Conservation (phyloP, 208 protist species). For the Trypanosomatidae sp. region DNA sequence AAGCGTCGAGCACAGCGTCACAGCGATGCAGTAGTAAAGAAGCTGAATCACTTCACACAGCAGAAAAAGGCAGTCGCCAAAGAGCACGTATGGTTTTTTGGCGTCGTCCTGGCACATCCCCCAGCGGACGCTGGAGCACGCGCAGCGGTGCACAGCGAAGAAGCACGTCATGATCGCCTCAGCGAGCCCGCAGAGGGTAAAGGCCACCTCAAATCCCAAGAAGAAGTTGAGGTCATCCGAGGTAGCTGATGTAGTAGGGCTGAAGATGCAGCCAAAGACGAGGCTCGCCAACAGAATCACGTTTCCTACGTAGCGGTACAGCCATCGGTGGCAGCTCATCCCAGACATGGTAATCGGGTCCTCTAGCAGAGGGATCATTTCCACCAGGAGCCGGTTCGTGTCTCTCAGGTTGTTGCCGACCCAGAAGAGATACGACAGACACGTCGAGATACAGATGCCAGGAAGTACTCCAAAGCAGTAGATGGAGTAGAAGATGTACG, state of each 20-base stretch:
- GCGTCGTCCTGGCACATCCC: slow-evolving; percentile 15
- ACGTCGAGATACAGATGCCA: slow-evolving; percentile 48
- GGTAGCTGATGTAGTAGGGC: slow-evolving; percentile 36
- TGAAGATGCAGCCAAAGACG: slow-evolving; percentile 62
- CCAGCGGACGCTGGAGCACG: slow-evolving; percentile 26
- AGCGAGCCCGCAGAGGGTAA: slow-evolving; percentile 48
- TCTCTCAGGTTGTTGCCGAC: slow-evolving; percentile 54
- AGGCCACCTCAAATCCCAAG: slow-evolving; percentile 58
- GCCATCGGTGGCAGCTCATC: slow-evolving; percentile 41
- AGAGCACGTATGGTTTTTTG: slow-evolving; percentile 28
- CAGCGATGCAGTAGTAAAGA: slow-evolving; percentile 59
- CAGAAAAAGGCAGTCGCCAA: slow-evolving; percentile 64
- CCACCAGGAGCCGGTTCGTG: slow-evolving; percentile 47
- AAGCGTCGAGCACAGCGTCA: slow-evolving; percentile 52
- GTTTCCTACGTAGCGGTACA: slow-evolving; percentile 47
- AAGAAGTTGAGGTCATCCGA: slow-evolving; percentile 54
- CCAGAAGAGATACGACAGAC: slow-evolving; percentile 59
- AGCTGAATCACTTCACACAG: slow-evolving; percentile 58
- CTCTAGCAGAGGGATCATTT: slow-evolving; percentile 64
- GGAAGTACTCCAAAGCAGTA: slow-evolving; percentile 64
- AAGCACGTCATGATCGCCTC: slow-evolving; percentile 40
- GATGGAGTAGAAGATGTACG: slow-evolving; percentile 62
- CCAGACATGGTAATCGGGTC: slow-evolving; percentile 61
- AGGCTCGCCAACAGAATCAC: slow-evolving; percentile 47
- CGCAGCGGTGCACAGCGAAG: slow-evolving; percentile 61